These are phyloP conservation scores for Calonectria hawksworthii DNA, from an alignment of 2,329 filamentous ascomycete genomes.

Conservation along the genomic window DNA sequence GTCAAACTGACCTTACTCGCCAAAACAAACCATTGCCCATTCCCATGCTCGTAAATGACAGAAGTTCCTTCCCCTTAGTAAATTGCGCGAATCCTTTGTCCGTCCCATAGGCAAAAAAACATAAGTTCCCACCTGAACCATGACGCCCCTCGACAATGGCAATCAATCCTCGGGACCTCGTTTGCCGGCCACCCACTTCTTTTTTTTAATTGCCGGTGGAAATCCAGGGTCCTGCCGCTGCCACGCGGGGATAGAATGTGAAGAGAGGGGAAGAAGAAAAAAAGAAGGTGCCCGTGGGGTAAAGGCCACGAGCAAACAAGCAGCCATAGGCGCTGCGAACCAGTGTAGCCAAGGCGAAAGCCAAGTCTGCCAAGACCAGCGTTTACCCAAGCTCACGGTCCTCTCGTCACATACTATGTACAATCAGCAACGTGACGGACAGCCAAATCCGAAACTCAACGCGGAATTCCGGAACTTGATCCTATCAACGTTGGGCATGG, in stretches of 20 bases:
- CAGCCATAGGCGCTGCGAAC: neutral
- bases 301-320: neutral
- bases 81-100: neutral
- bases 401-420: neutral
- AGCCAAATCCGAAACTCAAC: neutral
- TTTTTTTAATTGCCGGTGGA: neutral
- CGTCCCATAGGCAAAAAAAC: conserved; percentile 1
- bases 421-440: neutral
- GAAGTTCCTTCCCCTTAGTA: neutral
- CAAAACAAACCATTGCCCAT: neutral
- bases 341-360: neutral
- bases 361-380: neutral
- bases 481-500: neutral
- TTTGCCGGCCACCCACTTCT: neutral
- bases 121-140: conserved; percentile 6
- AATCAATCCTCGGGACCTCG: neutral
- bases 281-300: neutral
- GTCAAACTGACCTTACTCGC: neutral
- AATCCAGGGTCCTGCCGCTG: neutral
- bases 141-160: conserved; percentile 6
- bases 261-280: neutral
- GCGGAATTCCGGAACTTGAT: neutral
- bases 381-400: neutral
- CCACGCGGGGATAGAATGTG: neutral
- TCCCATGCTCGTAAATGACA: neutral